Evolutionary conservation across 1,139 yeast species (phyloP).

Genomic region (Pichia sp.): DNA sequence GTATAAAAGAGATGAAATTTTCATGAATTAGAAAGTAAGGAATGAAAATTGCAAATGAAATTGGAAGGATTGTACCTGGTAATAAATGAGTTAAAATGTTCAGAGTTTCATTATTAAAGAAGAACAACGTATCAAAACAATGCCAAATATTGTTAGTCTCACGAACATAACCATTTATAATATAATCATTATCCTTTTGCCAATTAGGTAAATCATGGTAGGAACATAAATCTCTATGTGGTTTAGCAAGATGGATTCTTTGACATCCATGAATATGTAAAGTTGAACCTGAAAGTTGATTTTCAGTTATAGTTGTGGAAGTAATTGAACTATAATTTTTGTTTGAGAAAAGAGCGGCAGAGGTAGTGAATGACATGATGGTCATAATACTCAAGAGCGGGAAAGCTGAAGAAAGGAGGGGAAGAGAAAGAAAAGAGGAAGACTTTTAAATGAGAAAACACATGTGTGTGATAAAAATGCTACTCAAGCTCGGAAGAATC

Average conservation of each 20-base stretch:
- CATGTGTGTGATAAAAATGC: too few relatives aligned
- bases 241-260: neutral
- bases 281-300: neutral
- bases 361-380: neutral
- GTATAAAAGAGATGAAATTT: conserved; percentile 23
- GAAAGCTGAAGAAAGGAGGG: neutral
- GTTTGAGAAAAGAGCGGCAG: neutral
- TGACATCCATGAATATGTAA: neutral
- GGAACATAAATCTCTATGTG: conserved; percentile 7
- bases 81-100: conserved; percentile 77
- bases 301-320: neutral
- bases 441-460: neutral
- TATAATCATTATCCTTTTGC: conserved; percentile 84
- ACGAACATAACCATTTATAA: conserved; percentile 66
- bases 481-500: too few relatives aligned
- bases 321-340: neutral
- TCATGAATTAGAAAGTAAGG: conserved; percentile 18
- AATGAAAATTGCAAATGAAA: conserved; percentile 20
- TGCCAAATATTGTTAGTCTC: conserved; percentile 50
- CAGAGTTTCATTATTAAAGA: conserved; percentile 78
- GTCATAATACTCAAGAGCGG: neutral
- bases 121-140: conserved; percentile 52
- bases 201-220: conserved; percentile 58
- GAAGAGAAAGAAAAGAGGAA: neutral
- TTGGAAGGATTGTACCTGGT: conserved; percentile 48